Conservation (phyloP, 495 filamentous ascomycete genomes). For the Thermothielavioides terrestris region DNA sequence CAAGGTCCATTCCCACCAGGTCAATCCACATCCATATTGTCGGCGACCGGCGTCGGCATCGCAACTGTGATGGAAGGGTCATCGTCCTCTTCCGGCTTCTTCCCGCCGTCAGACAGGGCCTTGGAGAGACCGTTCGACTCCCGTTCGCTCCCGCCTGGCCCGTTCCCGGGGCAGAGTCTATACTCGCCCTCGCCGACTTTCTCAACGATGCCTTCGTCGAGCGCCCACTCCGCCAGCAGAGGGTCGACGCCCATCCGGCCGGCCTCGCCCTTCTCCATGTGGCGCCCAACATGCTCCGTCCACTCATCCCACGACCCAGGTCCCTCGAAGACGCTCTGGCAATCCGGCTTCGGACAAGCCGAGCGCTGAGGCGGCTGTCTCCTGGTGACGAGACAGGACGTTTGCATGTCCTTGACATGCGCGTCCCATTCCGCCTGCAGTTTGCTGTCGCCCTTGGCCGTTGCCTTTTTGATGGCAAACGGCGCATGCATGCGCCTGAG, state of each 20-base stretch:
- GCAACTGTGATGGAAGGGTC: constrained; percentile 30
- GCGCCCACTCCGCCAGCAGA: constrained; percentile 46
- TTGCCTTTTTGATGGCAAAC: constrained; percentile 40
- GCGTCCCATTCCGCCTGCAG: constrained; percentile 46
- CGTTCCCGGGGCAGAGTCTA: constrained; percentile 33
- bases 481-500: constrained; percentile 84
- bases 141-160: constrained; percentile 12
- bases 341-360: constrained; percentile 62
- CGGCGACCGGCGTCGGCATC: constrained; percentile 13
- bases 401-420: constrained; percentile 51
- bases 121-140: constrained; percentile 10
- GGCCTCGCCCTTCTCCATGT: constrained; percentile 64
- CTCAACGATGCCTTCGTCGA: constrained; percentile 51
- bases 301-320: constrained; percentile 73
- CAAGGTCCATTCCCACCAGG: not conserved
- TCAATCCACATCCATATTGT: constrained; percentile 25
- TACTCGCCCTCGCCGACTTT: constrained; percentile 42
- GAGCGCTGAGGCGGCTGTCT: constrained; percentile 59
- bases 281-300: constrained; percentile 87
- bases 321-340: constrained; percentile 58
- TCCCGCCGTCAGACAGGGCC: constrained; percentile 8
- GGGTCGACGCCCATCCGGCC: constrained; percentile 41
- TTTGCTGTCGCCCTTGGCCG: constrained; percentile 44
- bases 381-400: constrained; percentile 59
- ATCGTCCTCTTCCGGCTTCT: constrained; percentile 25